Evolutionary conservation across 2,329 filamentous ascomycete species (phyloP), one percentile per base, ranked within the genome.

Genomic region (Aquanectria penicillioides): DNA sequence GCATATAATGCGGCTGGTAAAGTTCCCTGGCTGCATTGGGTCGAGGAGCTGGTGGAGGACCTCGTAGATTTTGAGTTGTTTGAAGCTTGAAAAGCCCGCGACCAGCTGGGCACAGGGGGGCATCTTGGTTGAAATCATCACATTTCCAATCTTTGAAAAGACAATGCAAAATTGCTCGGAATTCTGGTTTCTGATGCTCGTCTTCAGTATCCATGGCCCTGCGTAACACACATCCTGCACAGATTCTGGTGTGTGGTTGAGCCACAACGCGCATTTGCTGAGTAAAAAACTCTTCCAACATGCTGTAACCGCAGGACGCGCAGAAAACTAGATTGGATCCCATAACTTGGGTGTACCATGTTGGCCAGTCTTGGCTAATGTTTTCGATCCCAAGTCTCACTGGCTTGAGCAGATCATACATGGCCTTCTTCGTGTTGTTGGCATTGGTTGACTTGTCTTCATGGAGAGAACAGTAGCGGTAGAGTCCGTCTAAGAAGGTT

Each of bases 321-420:
- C 76, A 78, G 31, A 74, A 75, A 0, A 66, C 8, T 3, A 70
- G 41, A 2, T 56, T 17, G 3, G 50, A 38, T 0, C 64, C 71
- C 73, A 75, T 73, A 6, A 41, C n/a, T 0, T 51, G 5, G 1
- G 48, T 46, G 50, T 74, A 76, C 37, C 65, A 74, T 0, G 37
- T 26, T 0, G 60, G 55, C 62, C 64, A 68, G 20, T 75, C 71
- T 0, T 37, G 7, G 0, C 62, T 51, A 1, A 71, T 18, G 0
- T 53, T 20, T 15, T 73, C 68, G 0, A 75, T 23, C 0, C 70
- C 71, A 6, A 71, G 51, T 2, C 70, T 61, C 2, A 77, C 64
- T 0, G 74, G 69, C 47, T 74, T 77, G 4, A 76, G 40, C 2
- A 77, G 37, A 46, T 78, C 76, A 22, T 73, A 77, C 1, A 70